Conservation (phyloP, 2,329 filamentous ascomycete genomes). For the Ceratocystis alfenasii region DNA sequence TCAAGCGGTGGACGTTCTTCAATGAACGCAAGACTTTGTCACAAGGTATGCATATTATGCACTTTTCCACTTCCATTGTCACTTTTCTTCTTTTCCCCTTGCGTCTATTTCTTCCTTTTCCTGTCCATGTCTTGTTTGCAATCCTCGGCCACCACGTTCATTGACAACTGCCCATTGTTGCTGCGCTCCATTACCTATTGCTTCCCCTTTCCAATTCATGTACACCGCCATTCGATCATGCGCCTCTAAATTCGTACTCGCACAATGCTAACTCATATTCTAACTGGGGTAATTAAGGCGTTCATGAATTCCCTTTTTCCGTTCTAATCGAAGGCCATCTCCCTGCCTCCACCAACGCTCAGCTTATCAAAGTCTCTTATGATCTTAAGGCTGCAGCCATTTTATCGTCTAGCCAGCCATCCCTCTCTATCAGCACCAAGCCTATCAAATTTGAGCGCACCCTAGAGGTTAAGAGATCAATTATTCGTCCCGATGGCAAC, state of each 20-base stretch:
- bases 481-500: conserved; percentile 60
- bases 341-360: conserved; percentile 69
- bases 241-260: not conserved
- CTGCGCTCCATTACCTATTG: not conserved
- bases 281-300: conserved; percentile 34
- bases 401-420: conserved; percentile 45
- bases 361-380: conserved; percentile 64
- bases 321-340: conserved; percentile 73
- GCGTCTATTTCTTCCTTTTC: not conserved
- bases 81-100: not conserved
- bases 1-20: conserved; percentile 71
- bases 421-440: conserved; percentile 30
- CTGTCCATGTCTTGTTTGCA: not conserved
- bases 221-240: conserved; percentile 16
- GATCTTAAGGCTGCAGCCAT: conserved; percentile 58
- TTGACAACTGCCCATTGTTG: not conserved
- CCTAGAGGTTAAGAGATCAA: conserved; percentile 65
- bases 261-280: conserved; percentile 24
- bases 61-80: not conserved
- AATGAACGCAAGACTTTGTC: conserved; percentile 40
- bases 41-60: conserved; percentile 33
- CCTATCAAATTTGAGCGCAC: conserved; percentile 52
- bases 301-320: conserved; percentile 77
- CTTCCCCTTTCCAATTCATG: not conserved
- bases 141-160: not conserved